A percentile compares a stretch with the other conserved stretches of the same genome.
phyloP scores from a whole-genome alignment of 192 early-diverging fungal species.

The Backusella circina region DNA sequence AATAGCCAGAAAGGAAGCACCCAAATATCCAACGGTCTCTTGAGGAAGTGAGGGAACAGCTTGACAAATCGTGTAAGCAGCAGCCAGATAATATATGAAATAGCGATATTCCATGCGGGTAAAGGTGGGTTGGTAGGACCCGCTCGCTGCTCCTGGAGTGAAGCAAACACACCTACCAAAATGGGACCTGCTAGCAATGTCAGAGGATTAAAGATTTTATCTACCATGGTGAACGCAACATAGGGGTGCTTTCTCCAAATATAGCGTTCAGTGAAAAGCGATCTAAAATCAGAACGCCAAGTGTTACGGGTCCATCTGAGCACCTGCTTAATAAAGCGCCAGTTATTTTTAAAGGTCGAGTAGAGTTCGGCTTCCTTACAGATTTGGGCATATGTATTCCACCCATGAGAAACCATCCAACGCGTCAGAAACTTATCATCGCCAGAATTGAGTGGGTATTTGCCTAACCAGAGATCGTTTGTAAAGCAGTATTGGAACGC shows the following conservation, averaged over 20 bases:
- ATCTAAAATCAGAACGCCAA: constrained; percentile 63
- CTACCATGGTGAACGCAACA: constrained; percentile 70
- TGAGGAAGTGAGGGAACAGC: constrained; percentile 61
- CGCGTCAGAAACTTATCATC: constrained; percentile 75
- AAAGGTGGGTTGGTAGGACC: constrained; percentile 23
- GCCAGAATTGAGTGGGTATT: constrained; percentile 68
- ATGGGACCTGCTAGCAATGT: constrained; percentile 64
- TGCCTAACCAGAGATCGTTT: constrained; percentile 65
- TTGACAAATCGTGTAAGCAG: constrained; percentile 62
- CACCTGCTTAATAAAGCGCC: constrained; percentile 66
- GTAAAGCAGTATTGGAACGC: constrained; percentile 68
- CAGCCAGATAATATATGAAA: constrained; percentile 60
- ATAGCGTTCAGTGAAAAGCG: constrained; percentile 55
- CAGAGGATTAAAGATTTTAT: constrained; percentile 71
- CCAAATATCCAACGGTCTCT: constrained; percentile 60
- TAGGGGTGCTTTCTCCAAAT: constrained; percentile 66
- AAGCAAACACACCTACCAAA: constrained; percentile 52
- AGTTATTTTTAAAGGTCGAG: constrained; percentile 74
- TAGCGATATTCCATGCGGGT: constrained; percentile 57
- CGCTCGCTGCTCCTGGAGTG: constrained; percentile 29
- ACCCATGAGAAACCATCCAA: constrained; percentile 65
- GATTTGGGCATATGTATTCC: constrained; percentile 66
- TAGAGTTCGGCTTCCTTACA: constrained; percentile 61
- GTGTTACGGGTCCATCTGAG: constrained; percentile 73
- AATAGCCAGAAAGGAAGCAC: constrained; percentile 60